A percentile compares a stretch with the other conserved stretches of the same genome.
These are phyloP conservation scores for Metschnikowia reukaufii DNA, from an alignment of 805 yeast species.

Conservation along the genomic window DNA sequence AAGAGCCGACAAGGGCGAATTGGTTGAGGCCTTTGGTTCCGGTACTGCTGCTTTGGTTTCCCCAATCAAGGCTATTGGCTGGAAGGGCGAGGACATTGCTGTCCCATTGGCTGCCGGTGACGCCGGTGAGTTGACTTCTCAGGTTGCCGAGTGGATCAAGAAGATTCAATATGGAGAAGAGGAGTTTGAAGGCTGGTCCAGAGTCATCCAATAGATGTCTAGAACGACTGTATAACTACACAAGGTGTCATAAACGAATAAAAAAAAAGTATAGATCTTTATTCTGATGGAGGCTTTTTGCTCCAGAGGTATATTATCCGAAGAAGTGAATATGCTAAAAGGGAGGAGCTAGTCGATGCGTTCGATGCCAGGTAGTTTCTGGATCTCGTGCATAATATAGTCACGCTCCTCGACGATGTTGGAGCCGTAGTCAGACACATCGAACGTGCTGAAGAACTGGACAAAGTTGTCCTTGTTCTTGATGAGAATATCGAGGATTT, in stretches of 20 bases:
- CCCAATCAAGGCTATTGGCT: slow-evolving; percentile 87
- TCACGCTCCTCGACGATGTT: slow-evolving; percentile 75
- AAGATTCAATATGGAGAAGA: slow-evolving; percentile 87
- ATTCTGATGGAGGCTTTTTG: too few species aligned
- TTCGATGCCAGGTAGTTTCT: slow-evolving; percentile 63
- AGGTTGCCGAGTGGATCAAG: slow-evolving; percentile 81
- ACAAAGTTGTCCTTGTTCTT: slow-evolving; percentile 81
- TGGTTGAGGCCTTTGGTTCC: slow-evolving; percentile 93
- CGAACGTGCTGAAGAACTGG: slow-evolving; percentile 65
- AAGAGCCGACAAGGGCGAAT: slow-evolving; percentile 73
- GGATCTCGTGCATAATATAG: slow-evolving; percentile 74
- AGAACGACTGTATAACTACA: too few species aligned
- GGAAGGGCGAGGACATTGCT: slow-evolving; percentile 64
- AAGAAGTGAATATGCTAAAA: slow-evolving; percentile 1
- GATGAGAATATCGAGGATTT: slow-evolving; percentile 74
- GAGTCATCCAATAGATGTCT: slow-evolving; percentile 28
- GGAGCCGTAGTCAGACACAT: slow-evolving; percentile 61
- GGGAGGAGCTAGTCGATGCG: slow-evolving; percentile 16
- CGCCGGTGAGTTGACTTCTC: slow-evolving; percentile 78
- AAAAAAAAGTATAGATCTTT: too few species aligned
- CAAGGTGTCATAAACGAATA: too few species aligned
- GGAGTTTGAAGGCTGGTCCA: slow-evolving; percentile 58
- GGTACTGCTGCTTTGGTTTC: slow-evolving; percentile 98
- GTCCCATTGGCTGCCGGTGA: slow-evolving; percentile 83
- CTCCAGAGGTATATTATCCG: neutral